Evolutionary conservation across 768 basidiomycete genomes (phyloP), one percentile per base, ranked within the genome.

Genomic region (Harrya chromipes): DNA sequence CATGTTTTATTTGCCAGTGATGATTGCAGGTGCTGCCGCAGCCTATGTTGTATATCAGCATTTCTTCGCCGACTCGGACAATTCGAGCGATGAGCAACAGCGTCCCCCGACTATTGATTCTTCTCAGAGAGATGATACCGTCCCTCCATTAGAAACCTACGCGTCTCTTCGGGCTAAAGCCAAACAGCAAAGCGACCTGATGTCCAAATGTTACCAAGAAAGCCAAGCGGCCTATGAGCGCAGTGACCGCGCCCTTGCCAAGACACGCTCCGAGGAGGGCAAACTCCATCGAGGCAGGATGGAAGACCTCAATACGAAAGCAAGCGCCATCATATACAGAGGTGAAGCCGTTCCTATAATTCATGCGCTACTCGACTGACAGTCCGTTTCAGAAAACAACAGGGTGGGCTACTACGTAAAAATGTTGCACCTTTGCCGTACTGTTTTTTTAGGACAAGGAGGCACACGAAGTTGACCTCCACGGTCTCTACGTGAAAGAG

Each of bases 401-500:
- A 78, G 72, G 68, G 86, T 83, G n/a, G n/a, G 34, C 6, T 11
- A 17, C 13, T 9, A 11, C 12, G 26, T 23, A 19, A 19, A 13
- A 6, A 19, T 3, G 21, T 20, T 29, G 14, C 34, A 42, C 38
- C 20, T 40, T 44, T 37, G 44, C 31, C 51, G 27, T 34, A 60
- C 2, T 16, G 3, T 19, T 44, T 44, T n/a, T 13, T 46, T 24
- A 85, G 80, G 80, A 85, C 54, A 85, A 80, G 39, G 66, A 75
- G 47, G 74, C 77, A 3, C 83, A 83, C 2, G 84, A 92, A 66
- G 73, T 97, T 40, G 95, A 97, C 69, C 72, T 97, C 36, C 94
- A 97, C 65, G 92, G 92, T 8, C 74, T 97, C 4, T 94, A 87
- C 65, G 93, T 95, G 50, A 90, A 90, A 62, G 95, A 98, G 69